phyloP scores from a whole-genome alignment of 768 basidiomycete species.

The Boletus rufocinnamomeus region DNA sequence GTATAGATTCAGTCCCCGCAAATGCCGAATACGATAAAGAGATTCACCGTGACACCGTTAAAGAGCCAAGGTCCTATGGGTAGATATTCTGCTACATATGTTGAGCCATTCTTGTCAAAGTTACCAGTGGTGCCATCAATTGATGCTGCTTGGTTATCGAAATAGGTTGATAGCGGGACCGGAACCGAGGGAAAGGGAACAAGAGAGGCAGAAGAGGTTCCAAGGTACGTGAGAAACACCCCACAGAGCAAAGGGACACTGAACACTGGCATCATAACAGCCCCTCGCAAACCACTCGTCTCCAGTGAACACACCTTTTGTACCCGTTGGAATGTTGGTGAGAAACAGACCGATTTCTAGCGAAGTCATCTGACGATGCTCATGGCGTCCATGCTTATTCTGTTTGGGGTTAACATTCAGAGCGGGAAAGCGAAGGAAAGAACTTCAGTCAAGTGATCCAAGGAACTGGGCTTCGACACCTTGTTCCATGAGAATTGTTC shows the following conservation, averaged over 20 bases:
- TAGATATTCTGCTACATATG: slow-evolving; percentile 43
- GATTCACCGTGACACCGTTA: slow-evolving; percentile 41
- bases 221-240: slow-evolving; percentile 19
- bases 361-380: slow-evolving; percentile 16
- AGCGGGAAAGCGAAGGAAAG: not conserved
- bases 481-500: not conserved
- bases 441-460: not conserved
- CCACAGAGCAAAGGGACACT: slow-evolving; percentile 24
- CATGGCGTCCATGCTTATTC: not conserved
- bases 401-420: not conserved
- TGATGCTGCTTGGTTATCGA: slow-evolving; percentile 48
- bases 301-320: no score
- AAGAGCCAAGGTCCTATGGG: slow-evolving; percentile 41
- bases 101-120: slow-evolving; percentile 42
- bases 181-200: slow-evolving; percentile 34
- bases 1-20: not conserved
- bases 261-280: slow-evolving; percentile 7
- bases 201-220: slow-evolving; percentile 13
- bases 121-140: slow-evolving; percentile 38
- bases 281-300: no score
- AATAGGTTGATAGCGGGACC: slow-evolving; percentile 33
- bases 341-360: not conserved
- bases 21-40: not conserved
- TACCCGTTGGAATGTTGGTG: not conserved
- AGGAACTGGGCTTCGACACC: no score